Conservation (phyloP, 192 early-diverging fungal species). For the Coemansia aciculifera region DNA sequence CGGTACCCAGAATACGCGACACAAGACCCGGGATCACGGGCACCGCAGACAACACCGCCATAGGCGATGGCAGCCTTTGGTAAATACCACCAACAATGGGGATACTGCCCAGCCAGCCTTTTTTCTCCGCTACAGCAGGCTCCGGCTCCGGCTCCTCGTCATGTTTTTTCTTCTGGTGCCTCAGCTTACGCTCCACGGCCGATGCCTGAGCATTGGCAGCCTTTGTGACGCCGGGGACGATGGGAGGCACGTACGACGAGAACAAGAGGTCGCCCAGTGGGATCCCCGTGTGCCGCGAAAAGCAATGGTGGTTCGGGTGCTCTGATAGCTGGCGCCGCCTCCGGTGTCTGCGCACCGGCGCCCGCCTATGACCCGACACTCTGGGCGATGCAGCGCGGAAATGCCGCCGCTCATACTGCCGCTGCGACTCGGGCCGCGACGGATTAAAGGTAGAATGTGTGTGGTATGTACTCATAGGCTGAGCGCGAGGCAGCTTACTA, state of each 20-base stretch:
- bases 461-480: constrained; percentile 48
- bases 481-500: constrained; percentile 33
- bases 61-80: constrained; percentile 32
- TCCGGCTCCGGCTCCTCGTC: not conserved
- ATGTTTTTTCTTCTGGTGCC: constrained; percentile 16
- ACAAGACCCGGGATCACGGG: constrained; percentile 34
- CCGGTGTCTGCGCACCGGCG: constrained; percentile 20
- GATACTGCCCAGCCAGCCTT: constrained; percentile 35
- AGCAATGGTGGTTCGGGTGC: constrained; percentile 70
- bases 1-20: constrained; percentile 22
- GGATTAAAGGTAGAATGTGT: constrained; percentile 28
- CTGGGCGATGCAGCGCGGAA: constrained; percentile 11
- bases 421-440: constrained; percentile 28
- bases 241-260: constrained; percentile 57
- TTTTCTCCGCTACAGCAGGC: not conserved
- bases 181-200: constrained; percentile 41
- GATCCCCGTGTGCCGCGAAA: constrained; percentile 76
- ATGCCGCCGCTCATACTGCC: constrained; percentile 28
- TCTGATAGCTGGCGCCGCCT: constrained; percentile 33
- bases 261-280: constrained; percentile 75
- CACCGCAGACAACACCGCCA: constrained; percentile 18
- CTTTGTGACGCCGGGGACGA: constrained; percentile 47
- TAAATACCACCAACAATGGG: constrained; percentile 40
- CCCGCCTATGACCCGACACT: not conserved
- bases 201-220: constrained; percentile 37